phyloP scores from a whole-genome alignment of 805 yeast species.

The Myxozyma geophila region DNA sequence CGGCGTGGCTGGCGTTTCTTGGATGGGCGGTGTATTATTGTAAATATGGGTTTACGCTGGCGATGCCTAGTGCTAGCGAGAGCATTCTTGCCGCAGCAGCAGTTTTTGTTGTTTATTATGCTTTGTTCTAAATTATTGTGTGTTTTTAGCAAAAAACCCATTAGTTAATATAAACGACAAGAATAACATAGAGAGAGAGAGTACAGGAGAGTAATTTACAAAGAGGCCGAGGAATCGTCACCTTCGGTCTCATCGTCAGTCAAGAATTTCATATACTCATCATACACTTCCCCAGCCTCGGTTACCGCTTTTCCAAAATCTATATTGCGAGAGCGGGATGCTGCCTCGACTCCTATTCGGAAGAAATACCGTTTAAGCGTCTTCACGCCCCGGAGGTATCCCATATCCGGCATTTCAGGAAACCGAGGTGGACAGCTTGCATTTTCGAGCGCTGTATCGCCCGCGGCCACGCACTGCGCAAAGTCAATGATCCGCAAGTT shows the following conservation, averaged over 20 bases:
- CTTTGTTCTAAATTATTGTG: constrained; percentile 24
- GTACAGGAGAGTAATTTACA: background rate
- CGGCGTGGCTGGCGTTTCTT: constrained; percentile 20
- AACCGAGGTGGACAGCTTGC: constrained; percentile 72
- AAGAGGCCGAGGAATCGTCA: background rate
- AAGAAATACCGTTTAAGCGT: constrained; percentile 73
- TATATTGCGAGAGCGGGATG: background rate
- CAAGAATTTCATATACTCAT: background rate
- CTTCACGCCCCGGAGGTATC: constrained; percentile 80
- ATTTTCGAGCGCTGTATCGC: constrained; percentile 47
- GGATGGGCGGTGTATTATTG: constrained; percentile 32
- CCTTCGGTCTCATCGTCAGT: background rate
- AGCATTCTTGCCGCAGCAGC: constrained; percentile 11
- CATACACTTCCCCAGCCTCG: background rate
- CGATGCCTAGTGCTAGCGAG: constrained; percentile 20
- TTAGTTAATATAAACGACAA: background rate
- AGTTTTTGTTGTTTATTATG: constrained; percentile 27
- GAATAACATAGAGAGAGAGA: background rate
- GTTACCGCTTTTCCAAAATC: background rate
- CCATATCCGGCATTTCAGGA: constrained; percentile 68
- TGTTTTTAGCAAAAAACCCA: too few species aligned
- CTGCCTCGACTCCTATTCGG: constrained; percentile 56
- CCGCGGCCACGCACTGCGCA: constrained; percentile 86
- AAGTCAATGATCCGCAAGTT: constrained; percentile 85
- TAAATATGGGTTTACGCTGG: constrained; percentile 25